Percentiles rank a stretch among this genome's conserved stretches.
Evolutionary conservation across 225 moss, liverwort and hornwort species (phyloP).

Genomic region (Pseudisothecium myosuroides): DNA sequence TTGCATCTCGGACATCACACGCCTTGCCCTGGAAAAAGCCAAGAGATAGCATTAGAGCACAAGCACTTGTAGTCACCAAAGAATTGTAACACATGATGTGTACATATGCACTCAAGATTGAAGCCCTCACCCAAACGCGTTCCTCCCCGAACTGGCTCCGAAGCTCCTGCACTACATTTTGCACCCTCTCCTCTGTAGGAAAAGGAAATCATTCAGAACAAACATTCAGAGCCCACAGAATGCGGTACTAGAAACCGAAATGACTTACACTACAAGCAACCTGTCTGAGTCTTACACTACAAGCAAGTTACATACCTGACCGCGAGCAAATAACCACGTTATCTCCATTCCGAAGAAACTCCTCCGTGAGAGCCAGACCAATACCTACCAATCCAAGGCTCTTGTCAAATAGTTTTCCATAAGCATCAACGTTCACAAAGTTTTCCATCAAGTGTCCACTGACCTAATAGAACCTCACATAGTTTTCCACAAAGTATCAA

Average conservation of each 20-base stretch:
- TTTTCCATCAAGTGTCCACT: background rate
- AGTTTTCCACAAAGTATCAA: background rate
- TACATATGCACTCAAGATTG: background rate
- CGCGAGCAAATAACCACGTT: conserved; percentile 92
- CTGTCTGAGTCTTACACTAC: background rate
- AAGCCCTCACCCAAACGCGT: conserved; percentile 56
- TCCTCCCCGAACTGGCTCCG: conserved; percentile 65
- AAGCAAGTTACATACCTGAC: conserved; percentile 43
- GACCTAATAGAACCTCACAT: background rate
- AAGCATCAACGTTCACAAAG: too few species aligned
- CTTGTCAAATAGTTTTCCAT: too few species aligned
- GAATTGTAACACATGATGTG: background rate
- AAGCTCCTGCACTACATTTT: conserved; percentile 62
- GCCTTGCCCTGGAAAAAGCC: conserved; percentile 52
- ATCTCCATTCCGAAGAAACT: conserved; percentile 86
- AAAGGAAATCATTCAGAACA: background rate
- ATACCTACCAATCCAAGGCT: conserved; percentile 36
- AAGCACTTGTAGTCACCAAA: background rate
- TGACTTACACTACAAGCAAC: background rate
- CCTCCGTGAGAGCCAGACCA: conserved; percentile 84
- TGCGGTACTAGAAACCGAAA: background rate
- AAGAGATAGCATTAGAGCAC: background rate
- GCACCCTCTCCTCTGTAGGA: conserved; percentile 76
- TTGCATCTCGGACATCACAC: conserved; percentile 80
- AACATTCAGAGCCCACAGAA: background rate